Percentiles rank a stretch among this genome's conserved stretches.
phyloP scores from a whole-genome alignment of 768 basidiomycete species.

The Trametes punicea region DNA sequence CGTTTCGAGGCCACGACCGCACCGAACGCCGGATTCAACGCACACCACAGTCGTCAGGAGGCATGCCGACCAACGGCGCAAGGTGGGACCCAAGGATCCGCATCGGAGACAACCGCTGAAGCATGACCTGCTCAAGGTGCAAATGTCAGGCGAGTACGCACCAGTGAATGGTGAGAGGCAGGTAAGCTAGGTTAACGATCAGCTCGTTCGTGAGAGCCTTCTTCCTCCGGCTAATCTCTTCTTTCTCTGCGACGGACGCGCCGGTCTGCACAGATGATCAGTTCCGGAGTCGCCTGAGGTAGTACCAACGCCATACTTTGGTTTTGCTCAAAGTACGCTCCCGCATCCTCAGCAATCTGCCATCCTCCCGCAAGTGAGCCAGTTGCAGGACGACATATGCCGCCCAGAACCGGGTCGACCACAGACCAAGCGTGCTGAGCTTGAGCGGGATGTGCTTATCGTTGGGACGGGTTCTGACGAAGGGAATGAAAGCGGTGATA shows the following conservation, averaged over 20 bases:
- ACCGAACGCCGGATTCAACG: too few species aligned
- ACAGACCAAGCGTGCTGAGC: conserved; percentile 48
- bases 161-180: conserved; percentile 88
- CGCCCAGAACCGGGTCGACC: conserved; percentile 84
- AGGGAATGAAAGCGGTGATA: conserved; percentile 34
- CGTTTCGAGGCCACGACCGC: too few species aligned
- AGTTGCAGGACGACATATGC: conserved; percentile 76
- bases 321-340: conserved; percentile 56
- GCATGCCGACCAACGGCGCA: too few species aligned
- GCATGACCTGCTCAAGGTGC: background rate
- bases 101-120: too few species aligned
- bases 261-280: conserved; percentile 28
- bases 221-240: conserved; percentile 57
- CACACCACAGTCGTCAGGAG: too few species aligned
- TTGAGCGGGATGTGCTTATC: conserved; percentile 43
- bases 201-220: conserved; percentile 69
- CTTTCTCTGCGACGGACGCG: conserved; percentile 44
- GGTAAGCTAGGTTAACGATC: conserved; percentile 66
- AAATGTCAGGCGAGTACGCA: conserved; percentile 32
- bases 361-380: conserved; percentile 66
- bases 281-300: background rate
- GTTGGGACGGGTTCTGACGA: conserved; percentile 9
- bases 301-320: conserved; percentile 39
- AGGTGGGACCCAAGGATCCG: too few species aligned
- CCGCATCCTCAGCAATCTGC: conserved; percentile 51